Evolutionary conservation across 208 protist genomes (phyloP).

Genomic region (Acanthamoeba royreba): DNA sequence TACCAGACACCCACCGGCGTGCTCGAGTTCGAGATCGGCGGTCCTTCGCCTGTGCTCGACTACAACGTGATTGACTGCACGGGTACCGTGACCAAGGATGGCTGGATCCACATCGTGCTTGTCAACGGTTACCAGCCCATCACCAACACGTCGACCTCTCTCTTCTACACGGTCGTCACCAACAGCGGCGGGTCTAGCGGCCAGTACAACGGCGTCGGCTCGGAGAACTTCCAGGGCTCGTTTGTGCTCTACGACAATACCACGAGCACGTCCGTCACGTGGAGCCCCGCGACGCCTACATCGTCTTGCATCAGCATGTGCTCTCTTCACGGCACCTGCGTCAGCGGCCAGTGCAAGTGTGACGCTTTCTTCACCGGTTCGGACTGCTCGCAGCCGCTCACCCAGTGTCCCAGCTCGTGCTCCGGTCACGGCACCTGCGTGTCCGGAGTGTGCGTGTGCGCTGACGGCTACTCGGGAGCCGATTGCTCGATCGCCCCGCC

Average conservation of each 20-base stretch:
- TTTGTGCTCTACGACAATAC: not conserved
- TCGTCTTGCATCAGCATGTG: not conserved
- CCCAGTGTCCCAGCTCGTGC: not conserved
- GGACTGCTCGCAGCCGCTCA: not conserved
- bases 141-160: not conserved
- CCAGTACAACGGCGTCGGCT: not conserved
- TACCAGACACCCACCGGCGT: not conserved
- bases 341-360: not conserved
- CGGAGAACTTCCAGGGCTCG: not conserved
- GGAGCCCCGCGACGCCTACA: not conserved
- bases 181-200: not conserved
- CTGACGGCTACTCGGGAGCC: not conserved
- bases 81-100: not conserved
- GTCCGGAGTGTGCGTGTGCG: not conserved
- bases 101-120: not conserved
- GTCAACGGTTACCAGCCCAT: not conserved
- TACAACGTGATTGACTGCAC: not conserved
- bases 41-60: not conserved
- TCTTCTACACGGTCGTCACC: not conserved
- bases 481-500: not conserved
- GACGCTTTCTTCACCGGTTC: not conserved
- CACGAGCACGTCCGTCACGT: not conserved
- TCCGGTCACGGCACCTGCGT: slow-evolving; percentile 8
- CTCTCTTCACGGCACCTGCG: not conserved
- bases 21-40: slow-evolving; percentile 3